Evolutionary conservation across 2,329 filamentous ascomycete genomes (phyloP).

Genomic region (Hymenoscyphus linearis): DNA sequence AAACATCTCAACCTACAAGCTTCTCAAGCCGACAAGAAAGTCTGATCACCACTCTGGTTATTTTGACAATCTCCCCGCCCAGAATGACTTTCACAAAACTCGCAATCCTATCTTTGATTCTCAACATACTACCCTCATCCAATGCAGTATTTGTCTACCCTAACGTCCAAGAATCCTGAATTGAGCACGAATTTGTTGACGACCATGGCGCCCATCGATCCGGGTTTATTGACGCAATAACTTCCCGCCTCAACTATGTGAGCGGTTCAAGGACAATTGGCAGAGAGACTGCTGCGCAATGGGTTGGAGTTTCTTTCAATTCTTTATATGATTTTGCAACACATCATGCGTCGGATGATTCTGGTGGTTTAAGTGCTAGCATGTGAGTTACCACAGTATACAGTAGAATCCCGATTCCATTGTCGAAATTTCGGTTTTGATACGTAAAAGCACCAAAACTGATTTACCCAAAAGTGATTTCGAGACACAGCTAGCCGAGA

Average conservation of each 20-base stretch:
- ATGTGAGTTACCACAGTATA: slow-evolving; percentile 29
- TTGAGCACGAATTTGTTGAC: slow-evolving; percentile 24
- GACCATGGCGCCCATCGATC: slow-evolving; percentile 19
- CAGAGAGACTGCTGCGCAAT: slow-evolving; percentile 53
- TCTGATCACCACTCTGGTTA: not conserved
- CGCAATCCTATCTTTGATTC: not conserved
- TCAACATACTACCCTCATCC: not conserved
- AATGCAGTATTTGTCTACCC: slow-evolving; percentile 20
- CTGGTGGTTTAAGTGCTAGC: slow-evolving; percentile 53
- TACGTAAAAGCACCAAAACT: not conserved
- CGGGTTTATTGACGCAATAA: slow-evolving; percentile 49
- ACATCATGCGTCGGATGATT: slow-evolving; percentile 40
- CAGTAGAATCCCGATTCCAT: not conserved
- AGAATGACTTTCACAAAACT: slow-evolving; percentile 3
- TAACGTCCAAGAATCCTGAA: slow-evolving; percentile 14
- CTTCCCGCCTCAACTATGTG: slow-evolving; percentile 49
- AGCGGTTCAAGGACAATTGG: slow-evolving; percentile 46
- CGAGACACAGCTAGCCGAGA: slow-evolving; percentile 49
- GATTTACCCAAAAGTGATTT: slow-evolving; percentile 36
- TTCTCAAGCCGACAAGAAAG: not conserved
- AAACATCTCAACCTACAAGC: not conserved
- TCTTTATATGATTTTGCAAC: slow-evolving; percentile 59
- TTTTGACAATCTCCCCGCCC: no score
- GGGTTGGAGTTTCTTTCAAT: slow-evolving; percentile 54
- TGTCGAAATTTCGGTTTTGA: not conserved